Conservation (phyloP, 2,329 filamentous ascomycete genomes). For the Passalora sequoiae region DNA sequence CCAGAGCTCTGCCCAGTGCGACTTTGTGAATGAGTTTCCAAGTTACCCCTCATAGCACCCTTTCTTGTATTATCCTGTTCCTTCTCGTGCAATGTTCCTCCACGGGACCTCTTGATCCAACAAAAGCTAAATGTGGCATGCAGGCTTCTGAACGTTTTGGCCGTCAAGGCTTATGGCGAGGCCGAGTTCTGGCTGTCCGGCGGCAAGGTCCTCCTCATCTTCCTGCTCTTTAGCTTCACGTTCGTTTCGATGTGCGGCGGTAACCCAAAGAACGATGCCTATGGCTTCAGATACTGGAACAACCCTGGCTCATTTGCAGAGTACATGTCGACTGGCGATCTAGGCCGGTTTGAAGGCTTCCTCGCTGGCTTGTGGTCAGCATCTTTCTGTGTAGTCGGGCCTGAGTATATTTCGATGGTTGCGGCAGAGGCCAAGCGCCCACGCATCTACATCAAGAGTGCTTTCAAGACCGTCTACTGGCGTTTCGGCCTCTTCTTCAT, state of each 20-base stretch:
- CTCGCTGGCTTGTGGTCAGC: slow-evolving; percentile 35
- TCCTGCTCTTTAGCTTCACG: slow-evolving; percentile 29
- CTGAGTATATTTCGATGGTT: slow-evolving; percentile 47
- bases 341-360: slow-evolving; percentile 34
- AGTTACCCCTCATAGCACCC: background rate
- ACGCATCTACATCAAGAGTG: slow-evolving; percentile 42
- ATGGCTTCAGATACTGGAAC: slow-evolving; percentile 41
- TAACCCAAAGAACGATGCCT: slow-evolving; percentile 31
- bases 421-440: slow-evolving; percentile 45
- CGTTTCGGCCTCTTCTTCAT: slow-evolving; percentile 48
- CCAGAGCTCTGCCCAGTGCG: background rate
- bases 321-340: slow-evolving; percentile 24
- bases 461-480: slow-evolving; percentile 47
- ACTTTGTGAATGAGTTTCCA: background rate
- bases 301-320: slow-evolving; percentile 33
- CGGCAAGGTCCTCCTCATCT: slow-evolving; percentile 34
- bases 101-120: no score
- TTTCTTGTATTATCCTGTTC: background rate
- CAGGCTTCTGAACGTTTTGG: slow-evolving; percentile 38
- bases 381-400: slow-evolving; percentile 35
- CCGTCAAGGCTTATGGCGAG: slow-evolving; percentile 44
- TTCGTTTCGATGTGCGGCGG: slow-evolving; percentile 32
- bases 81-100: no score
- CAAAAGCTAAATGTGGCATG: slow-evolving; percentile 1
- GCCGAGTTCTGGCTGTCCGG: slow-evolving; percentile 50